Percentiles rank a stretch among this genome's conserved stretches.
Conservation (phyloP, 2,329 filamentous ascomycete genomes). For the Xenosphaeropsis pyriputrescens region DNA sequence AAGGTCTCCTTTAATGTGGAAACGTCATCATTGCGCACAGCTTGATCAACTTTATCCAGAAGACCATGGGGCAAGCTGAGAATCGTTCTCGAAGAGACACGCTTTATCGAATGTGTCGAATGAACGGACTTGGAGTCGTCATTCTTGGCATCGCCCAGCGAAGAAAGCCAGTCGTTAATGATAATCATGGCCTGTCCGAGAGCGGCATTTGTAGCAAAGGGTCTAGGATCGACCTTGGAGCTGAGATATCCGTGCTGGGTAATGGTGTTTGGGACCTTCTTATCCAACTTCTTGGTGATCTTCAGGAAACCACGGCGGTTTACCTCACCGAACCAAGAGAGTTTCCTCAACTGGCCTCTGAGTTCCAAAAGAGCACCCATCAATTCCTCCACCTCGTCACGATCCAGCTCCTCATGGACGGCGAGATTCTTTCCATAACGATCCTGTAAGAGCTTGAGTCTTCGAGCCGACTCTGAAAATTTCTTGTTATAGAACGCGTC, state of each 20-base stretch:
- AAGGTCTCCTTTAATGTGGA: constrained; percentile 39
- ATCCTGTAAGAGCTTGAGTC: constrained; percentile 74
- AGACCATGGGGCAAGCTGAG: constrained; percentile 54
- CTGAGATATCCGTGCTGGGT: constrained; percentile 78
- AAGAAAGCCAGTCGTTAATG: constrained; percentile 86
- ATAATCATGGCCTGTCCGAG: constrained; percentile 42
- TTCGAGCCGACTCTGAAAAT: constrained; percentile 68
- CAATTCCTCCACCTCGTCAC: constrained; percentile 82
- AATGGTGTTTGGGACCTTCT: constrained; percentile 65
- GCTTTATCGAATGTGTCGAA: constrained; percentile 57
- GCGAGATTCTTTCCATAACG: constrained; percentile 68
- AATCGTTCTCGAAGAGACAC: constrained; percentile 61
- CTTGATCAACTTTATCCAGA: constrained; percentile 58
- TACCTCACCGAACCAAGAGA: constrained; percentile 97
- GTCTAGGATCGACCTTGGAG: constrained; percentile 76
- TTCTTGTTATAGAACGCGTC: constrained; percentile 97
- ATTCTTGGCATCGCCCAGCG: constrained; percentile 60
- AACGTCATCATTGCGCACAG: constrained; percentile 55
- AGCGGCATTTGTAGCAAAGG: constrained; percentile 66
- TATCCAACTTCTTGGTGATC: constrained; percentile 98
- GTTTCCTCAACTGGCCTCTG: constrained; percentile 71
- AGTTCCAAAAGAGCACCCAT: constrained; percentile 83
- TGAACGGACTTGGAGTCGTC: constrained; percentile 63
- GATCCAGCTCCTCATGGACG: constrained; percentile 57
- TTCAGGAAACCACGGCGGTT: constrained; percentile 92